Evolutionary conservation across 306 rosid species (phyloP), one percentile per base, ranked within the genome.

Genomic region (Phaseolus lunatus): DNA sequence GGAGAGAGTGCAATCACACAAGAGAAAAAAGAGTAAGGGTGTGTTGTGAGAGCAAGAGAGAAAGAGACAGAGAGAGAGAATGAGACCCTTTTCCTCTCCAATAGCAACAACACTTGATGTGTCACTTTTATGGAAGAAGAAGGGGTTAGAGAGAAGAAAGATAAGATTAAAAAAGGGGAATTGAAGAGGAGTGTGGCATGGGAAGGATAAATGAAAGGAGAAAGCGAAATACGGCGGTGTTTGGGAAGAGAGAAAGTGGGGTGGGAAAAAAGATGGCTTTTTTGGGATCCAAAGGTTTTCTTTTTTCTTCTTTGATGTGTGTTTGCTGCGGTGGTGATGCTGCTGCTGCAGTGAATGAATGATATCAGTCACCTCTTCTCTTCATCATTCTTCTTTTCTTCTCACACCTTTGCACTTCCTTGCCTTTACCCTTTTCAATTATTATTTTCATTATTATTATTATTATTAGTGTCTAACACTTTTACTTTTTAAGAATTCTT

Each of bases 221-320:
- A 52, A 70, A 73, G 62, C 52, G 63, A 70, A 62, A 81, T 45
- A 72, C 71, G 70, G 35, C 37, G 68, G 62, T 78, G 91, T 72
- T 80, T 87, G 93, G 89, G 81, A 65, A 81, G 79, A 75, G 87
- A 86, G 93, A 83, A 83, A 84, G 88, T 78, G 64, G 69, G 71
- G 48, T 70, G 45, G 72, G 70, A 74, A 54, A 27, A 78, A 67
- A 72, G 14, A 75, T 58, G 26, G 4, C 15, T 37, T 61, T 57
- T 87, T 84, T 72, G 73, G 88, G 92, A 88, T 89, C 91, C 88
- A 81, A 84, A 79, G 81, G 77, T 68, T 56, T 47, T 67, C 10
- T 56, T 72, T 72, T 37, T 72, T 37, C 5, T 4, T 16, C 15
- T 67, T 24, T 33, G 26, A 5, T 53, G 5, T 9, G 12, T 43